Percentiles rank a stretch among this genome's conserved stretches.
Conservation (phyloP, 148 eudicot genomes). For the Rhododendron vialii region DNA sequence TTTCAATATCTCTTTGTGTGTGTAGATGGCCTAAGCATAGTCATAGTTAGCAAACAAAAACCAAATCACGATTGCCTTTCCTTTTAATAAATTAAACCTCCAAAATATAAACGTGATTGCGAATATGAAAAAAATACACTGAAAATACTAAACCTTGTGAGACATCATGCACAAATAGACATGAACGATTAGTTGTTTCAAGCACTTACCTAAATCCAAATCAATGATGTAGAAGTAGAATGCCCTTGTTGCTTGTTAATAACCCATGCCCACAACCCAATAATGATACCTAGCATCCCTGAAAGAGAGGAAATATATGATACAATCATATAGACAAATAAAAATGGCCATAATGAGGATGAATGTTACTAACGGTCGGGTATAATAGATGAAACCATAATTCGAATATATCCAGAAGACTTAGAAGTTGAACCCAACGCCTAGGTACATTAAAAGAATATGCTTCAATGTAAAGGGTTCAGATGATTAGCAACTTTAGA, state of each 20-base stretch:
- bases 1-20: background rate
- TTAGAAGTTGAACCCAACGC: too few relatives aligned
- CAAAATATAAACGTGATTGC: background rate
- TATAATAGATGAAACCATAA: too few relatives aligned
- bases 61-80: background rate
- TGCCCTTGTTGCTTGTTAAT: background rate
- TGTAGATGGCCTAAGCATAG: background rate
- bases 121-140: background rate
- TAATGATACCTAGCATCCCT: background rate
- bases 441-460: too few relatives aligned
- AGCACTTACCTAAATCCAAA: background rate
- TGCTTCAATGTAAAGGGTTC: too few relatives aligned
- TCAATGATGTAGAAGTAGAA: background rate
- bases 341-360: background rate
- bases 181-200: background rate
- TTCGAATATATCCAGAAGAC: too few relatives aligned
- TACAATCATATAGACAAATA: background rate
- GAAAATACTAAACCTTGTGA: background rate
- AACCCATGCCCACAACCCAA: background rate
- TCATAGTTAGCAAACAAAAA: background rate
- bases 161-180: background rate
- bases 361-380: background rate
- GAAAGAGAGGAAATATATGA: background rate
- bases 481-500: too few relatives aligned
- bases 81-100: background rate